phyloP scores from a whole-genome alignment of 164 flowering plant species.

The Malania oleifera region DNA sequence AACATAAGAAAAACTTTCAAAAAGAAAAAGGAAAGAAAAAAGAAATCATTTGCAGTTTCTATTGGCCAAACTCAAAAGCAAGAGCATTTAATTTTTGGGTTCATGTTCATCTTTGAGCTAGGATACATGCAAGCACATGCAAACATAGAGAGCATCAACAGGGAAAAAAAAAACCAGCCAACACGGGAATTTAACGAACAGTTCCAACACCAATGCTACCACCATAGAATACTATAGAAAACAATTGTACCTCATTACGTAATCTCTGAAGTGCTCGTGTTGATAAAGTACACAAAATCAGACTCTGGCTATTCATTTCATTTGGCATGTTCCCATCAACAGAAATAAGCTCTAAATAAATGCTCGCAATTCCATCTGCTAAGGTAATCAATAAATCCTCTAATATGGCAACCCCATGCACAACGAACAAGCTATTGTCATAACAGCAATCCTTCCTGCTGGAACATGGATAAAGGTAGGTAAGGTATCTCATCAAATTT shows the following conservation, averaged over 20 bases:
- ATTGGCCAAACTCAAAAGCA: too few species aligned
- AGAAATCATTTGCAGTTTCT: too few species aligned
- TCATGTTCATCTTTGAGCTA: too few species aligned
- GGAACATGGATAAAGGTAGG: slow-evolving; percentile 1
- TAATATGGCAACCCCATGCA: slow-evolving; percentile 61
- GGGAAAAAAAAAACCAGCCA: too few species aligned
- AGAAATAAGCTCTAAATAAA: slow-evolving; percentile 85
- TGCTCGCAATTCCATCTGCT: slow-evolving; percentile 80
- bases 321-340: slow-evolving; percentile 71
- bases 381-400: slow-evolving; percentile 85
- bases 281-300: slow-evolving; percentile 65
- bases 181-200: not conserved
- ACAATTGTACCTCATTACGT: slow-evolving; percentile 76
- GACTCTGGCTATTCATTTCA: slow-evolving; percentile 53
- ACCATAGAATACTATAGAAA: not conserved
- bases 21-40: too few species aligned
- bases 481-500: not conserved
- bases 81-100: too few species aligned
- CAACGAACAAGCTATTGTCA: slow-evolving; percentile 43
- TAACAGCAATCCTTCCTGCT: slow-evolving; percentile 52
- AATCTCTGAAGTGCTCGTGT: slow-evolving; percentile 83
- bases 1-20: too few species aligned
- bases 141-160: too few species aligned
- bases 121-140: too few species aligned
- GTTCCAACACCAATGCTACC: not conserved